Evolutionary conservation across 345 rosid species (phyloP).

Genomic region (Melaleuca alternifolia): DNA sequence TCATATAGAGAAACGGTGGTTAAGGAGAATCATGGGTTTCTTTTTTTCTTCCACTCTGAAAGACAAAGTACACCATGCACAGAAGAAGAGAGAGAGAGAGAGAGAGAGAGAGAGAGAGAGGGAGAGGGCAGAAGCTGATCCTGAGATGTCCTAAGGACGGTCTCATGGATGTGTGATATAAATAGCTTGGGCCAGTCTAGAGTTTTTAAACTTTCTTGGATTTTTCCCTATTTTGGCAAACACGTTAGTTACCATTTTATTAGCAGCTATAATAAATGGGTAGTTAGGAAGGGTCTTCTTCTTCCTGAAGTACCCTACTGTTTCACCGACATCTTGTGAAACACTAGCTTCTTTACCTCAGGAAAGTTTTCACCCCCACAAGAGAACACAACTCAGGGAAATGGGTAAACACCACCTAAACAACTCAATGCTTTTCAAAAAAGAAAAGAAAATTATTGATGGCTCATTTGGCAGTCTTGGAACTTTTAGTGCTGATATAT

Average conservation of each 20-base stretch:
- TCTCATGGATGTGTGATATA: slow-evolving; percentile 29
- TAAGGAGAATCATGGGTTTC: slow-evolving; percentile 19
- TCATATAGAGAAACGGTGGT: slow-evolving; percentile 9
- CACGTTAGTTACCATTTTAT: slow-evolving; percentile 22
- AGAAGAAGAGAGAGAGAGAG: neutral
- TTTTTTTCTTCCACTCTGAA: slow-evolving; percentile 14
- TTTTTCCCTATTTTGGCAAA: slow-evolving; percentile 40
- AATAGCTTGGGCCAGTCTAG: slow-evolving; percentile 36
- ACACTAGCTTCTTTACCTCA: neutral
- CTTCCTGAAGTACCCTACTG: slow-evolving; percentile 10
- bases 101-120: neutral
- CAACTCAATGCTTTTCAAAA: neutral
- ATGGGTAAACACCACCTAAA: neutral
- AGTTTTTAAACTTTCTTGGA: slow-evolving; percentile 38
- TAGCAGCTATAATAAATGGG: slow-evolving; percentile 19
- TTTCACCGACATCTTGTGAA: slow-evolving; percentile 9
- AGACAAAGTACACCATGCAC: slow-evolving; percentile 38
- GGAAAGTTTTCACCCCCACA: neutral
- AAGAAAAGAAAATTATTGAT: neutral
- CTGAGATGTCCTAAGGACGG: slow-evolving; percentile 17
- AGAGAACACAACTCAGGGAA: neutral
- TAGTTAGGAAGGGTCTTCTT: slow-evolving; percentile 9
- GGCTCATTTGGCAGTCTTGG: neutral
- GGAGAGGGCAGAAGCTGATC: slow-evolving; percentile 27
- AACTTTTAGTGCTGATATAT: neutral